These are phyloP conservation scores for Diplodia seriata DNA, from an alignment of 2,329 filamentous ascomycete species.

Conservation along the genomic window DNA sequence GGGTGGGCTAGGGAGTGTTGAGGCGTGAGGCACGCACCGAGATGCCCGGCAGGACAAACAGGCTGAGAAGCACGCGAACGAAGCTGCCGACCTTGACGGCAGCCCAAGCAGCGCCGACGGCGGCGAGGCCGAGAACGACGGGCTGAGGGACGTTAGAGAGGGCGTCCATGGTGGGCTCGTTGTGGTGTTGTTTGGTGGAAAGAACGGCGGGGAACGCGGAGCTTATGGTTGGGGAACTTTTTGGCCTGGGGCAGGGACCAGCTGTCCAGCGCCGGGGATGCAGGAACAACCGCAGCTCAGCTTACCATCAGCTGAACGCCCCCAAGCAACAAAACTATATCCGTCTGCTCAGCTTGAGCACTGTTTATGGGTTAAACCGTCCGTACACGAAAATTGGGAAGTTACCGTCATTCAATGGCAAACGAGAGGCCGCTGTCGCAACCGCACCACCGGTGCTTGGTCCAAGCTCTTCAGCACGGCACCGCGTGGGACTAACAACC, in stretches of 20 bases:
- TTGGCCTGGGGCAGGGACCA: constrained; percentile 25
- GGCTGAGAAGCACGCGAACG: constrained; percentile 55
- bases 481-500: not conserved
- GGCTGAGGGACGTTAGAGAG: constrained; percentile 23
- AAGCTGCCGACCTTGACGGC: constrained; percentile 53
- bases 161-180: constrained; percentile 23
- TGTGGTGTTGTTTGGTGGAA: constrained; percentile 4
- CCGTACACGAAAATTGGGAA: not conserved
- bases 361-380: not conserved
- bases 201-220: constrained; percentile 2
- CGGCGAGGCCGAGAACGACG: constrained; percentile 30
- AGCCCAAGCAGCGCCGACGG: constrained; percentile 25
- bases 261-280: not conserved
- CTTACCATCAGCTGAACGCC: not conserved
- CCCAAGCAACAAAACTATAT: not conserved
- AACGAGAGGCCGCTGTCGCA: not conserved
- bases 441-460: constrained; percentile 18
- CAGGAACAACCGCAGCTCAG: constrained; percentile 11
- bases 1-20: constrained; percentile 1
- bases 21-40: constrained; percentile 47
- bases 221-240: constrained; percentile 32
- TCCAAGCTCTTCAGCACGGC: constrained; percentile 30
- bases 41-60: constrained; percentile 58
- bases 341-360: too few species aligned
- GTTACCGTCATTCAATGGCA: not conserved